phyloP scores from a whole-genome alignment of 139 green algal genomes.

The Nannochloris sp. region DNA sequence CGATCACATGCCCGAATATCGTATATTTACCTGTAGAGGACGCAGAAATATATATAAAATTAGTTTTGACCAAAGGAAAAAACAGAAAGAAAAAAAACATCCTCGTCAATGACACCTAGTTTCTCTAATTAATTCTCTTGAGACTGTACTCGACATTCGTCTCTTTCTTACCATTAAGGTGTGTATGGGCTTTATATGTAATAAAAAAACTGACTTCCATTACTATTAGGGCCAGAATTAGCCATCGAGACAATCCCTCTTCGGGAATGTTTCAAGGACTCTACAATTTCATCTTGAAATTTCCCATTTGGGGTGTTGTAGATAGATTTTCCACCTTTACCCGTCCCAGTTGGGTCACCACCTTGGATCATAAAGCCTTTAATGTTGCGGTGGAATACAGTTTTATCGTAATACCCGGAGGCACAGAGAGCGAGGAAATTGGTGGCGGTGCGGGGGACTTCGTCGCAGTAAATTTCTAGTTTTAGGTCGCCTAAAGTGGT shows the following conservation, averaged over 20 bases:
- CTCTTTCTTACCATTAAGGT: constrained; percentile 78
- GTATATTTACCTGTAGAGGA: constrained; percentile 59
- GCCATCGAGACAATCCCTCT: constrained; percentile 94
- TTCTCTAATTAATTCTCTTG: too few relatives aligned
- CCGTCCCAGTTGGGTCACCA: constrained; percentile 88
- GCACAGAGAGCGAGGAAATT: constrained; percentile 96
- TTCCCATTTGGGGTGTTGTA: constrained; percentile 79
- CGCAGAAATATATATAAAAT: not conserved
- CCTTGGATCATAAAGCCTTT: constrained; percentile 90
- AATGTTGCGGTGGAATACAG: constrained; percentile 93
- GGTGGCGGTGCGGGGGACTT: constrained; percentile 57
- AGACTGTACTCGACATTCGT: not conserved
- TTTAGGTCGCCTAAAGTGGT: constrained; percentile 95
- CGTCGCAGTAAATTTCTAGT: constrained; percentile 90
- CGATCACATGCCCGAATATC: constrained; percentile 88
- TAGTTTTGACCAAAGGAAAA: too few relatives aligned
- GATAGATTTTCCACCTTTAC: constrained; percentile 86
- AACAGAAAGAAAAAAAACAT: too few relatives aligned
- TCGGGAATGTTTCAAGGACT: constrained; percentile 80
- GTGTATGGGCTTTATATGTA: constrained; percentile 84
- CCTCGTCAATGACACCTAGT: too few relatives aligned
- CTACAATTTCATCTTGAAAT: constrained; percentile 90
- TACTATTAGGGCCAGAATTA: constrained; percentile 93
- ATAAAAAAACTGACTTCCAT: constrained; percentile 92
- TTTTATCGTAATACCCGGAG: constrained; percentile 84